These are phyloP conservation scores for Pseudoneurospora amorphoporcata DNA, from an alignment of 495 filamentous ascomycete genomes.

Conservation along the genomic window DNA sequence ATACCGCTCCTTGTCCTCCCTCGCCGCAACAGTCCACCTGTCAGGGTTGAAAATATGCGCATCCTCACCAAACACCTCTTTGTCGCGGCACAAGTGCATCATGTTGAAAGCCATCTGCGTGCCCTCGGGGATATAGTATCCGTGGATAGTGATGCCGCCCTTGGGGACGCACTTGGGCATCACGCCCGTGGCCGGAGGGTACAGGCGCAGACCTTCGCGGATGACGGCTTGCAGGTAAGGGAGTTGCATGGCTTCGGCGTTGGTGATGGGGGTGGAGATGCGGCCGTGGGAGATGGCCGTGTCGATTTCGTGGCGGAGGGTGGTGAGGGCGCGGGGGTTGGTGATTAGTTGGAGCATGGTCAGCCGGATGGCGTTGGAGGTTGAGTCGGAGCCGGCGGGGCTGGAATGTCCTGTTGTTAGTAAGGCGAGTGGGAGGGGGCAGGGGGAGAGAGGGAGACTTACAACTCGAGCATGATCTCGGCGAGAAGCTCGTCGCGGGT, in stretches of 20 bases:
- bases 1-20: conserved; percentile 16
- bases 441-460: not conserved
- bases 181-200: conserved; percentile 24
- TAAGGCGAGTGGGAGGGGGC: not conserved
- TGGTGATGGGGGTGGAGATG: conserved; percentile 20
- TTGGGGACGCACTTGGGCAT: conserved; percentile 31
- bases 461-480: conserved; percentile 9
- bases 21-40: not conserved
- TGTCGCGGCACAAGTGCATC: conserved; percentile 21
- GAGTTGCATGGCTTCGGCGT: conserved; percentile 28
- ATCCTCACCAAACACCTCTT: conserved; percentile 35
- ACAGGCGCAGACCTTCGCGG: conserved; percentile 33
- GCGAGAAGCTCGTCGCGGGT: conserved; percentile 14
- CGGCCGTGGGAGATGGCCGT: conserved; percentile 1
- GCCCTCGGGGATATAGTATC: conserved; percentile 44
- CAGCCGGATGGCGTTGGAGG: conserved; percentile 43
- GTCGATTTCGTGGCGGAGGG: conserved; percentile 47
- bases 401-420: conserved; percentile 4
- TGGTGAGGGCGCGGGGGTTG: conserved; percentile 34
- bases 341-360: conserved; percentile 42
- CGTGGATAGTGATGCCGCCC: conserved; percentile 40
- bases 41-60: conserved; percentile 23
- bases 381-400: conserved; percentile 45
- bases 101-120: conserved; percentile 31
- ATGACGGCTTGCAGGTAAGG: conserved; percentile 37